phyloP scores from a whole-genome alignment of 116 monocot genomes.

The Phalaenopsis hybrid region DNA sequence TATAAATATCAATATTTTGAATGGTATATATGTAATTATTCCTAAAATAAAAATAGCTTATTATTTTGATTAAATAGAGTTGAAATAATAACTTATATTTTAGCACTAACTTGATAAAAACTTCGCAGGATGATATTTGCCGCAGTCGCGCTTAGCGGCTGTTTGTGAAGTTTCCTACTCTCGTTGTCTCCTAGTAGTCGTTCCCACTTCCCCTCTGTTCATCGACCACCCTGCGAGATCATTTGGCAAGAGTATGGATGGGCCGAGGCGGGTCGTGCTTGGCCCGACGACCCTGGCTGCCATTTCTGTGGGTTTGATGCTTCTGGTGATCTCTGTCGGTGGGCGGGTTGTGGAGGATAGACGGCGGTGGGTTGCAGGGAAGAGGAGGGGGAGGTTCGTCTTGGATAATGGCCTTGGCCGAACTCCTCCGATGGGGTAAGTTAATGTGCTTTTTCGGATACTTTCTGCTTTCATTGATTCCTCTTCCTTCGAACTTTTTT shows the following conservation, averaged over 20 bases:
- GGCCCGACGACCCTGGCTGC: neutral
- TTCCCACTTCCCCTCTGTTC: no score
- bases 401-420: slow-evolving; percentile 30
- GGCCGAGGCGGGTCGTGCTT: neutral
- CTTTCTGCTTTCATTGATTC: neutral
- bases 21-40: no score
- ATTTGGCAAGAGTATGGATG: neutral
- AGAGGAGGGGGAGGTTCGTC: slow-evolving; percentile 12
- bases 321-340: neutral
- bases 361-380: neutral
- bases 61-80: no score
- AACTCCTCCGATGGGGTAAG: slow-evolving; percentile 39
- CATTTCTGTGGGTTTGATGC: neutral
- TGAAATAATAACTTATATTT: no score
- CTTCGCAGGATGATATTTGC: no score
- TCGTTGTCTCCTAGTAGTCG: no score
- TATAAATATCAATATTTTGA: no score
- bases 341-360: slow-evolving; percentile 1
- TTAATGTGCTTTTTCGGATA: neutral
- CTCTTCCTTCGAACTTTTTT: neutral
- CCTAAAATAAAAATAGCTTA: no score
- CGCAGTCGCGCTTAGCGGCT: no score
- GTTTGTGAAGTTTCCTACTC: no score
- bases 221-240: neutral
- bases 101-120: no score